Evolutionary conservation across 2,329 filamentous ascomycete genomes (phyloP), one percentile per base, ranked within the genome.

Genomic region (Cytospora piceicola): DNA sequence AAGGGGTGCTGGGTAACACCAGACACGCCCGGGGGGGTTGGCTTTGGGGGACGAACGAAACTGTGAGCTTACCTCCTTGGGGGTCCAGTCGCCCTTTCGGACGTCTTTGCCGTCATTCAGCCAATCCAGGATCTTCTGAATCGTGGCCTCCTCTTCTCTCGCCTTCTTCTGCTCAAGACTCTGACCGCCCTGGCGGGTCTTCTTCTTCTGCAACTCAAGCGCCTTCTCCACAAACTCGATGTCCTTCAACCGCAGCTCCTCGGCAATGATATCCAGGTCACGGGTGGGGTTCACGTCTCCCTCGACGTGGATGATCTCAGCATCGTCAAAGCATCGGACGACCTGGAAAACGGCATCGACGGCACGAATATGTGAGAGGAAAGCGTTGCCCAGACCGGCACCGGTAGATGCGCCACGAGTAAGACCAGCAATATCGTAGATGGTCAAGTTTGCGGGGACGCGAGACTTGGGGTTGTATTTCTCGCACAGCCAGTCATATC

Each of bases 251-350:
- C 94, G 89, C 75, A 99, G 83, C 82, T 99, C 95, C 76, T 98
- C 94, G 78, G 90, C 93, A 81, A 99, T 98, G 78, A 99, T 99
- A 75, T 93, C 91, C 72, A 99, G 81, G 84, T 99, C 95, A 76
- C 95, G 90, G 68, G 91, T 87, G 39, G 95, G 96, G 81, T 99
- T 92, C 73, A 99, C 96, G 74, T 99, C 95, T 77, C 95, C 96
- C 85, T 99, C 96, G 71, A 99, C 94, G 86, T 99, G 95, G 74
- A 97, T 98, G 75, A 99, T 99, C 82, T 99, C 95, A 67, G 94
- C 95, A 84, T 99, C 95, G 77, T 99, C 96, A 81, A 99, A 97
- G 82, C 92, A 96, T 74, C 94, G 90, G 46, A 97, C 94, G 54
- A 97, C 94, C 80, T 97, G 92, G 85, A 97, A 97, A 80, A 97